A percentile compares a stretch with the other conserved stretches of the same genome.
phyloP scores from a whole-genome alignment of 495 filamentous ascomycete genomes.

The Talaromyces proteolyticus region DNA sequence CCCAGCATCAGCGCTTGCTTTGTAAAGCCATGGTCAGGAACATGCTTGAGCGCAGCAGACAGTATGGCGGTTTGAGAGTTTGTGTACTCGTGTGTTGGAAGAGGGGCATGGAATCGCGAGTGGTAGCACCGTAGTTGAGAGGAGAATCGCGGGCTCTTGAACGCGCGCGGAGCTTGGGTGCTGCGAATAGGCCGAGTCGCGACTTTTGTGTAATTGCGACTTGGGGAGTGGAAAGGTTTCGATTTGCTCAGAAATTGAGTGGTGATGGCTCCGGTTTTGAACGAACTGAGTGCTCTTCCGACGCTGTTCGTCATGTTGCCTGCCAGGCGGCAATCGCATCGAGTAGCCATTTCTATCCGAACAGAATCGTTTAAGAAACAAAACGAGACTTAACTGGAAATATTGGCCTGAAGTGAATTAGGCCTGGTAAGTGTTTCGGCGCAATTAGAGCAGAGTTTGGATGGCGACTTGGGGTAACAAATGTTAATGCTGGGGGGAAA shows the following conservation, averaged over 20 bases:
- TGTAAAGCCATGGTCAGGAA: constrained; percentile 81
- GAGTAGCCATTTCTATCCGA: neutral
- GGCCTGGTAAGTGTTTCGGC: no score
- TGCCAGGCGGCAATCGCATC: neutral
- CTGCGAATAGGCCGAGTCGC: neutral
- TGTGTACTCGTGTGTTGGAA: constrained; percentile 53
- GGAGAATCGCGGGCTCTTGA: constrained; percentile 7
- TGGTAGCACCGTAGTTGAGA: constrained; percentile 52
- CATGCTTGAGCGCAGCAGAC: constrained; percentile 67
- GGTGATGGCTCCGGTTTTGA: neutral
- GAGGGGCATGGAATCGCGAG: constrained; percentile 58
- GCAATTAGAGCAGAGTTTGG: no score
- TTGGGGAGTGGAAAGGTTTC: neutral
- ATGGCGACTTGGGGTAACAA: no score
- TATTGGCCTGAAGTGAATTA: no score
- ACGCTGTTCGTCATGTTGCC: neutral
- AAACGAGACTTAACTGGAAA: no score
- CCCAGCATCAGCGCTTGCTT: constrained; percentile 63
- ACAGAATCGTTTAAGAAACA: no score
- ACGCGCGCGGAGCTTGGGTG: no score
- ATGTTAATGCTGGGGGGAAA: no score
- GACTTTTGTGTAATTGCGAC: neutral
- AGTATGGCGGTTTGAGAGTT: constrained; percentile 73
- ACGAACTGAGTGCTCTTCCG: neutral
- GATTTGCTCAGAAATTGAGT: neutral